Evolutionary conservation across 140 eudicot species (phyloP), one percentile per base, ranked within the genome.

Genomic region (Ambrosia hybrid): DNA sequence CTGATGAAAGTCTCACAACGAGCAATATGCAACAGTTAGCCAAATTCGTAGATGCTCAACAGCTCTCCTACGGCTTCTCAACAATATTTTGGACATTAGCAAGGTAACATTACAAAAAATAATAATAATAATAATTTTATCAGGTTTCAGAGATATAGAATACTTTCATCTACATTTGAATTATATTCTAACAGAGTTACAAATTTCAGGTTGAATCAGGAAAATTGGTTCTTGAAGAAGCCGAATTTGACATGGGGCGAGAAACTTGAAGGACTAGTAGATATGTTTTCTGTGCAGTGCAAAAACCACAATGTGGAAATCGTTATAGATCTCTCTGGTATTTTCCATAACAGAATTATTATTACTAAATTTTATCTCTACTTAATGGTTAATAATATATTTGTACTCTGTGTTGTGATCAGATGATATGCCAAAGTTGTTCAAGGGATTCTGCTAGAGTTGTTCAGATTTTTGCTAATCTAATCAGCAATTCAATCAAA

Each of bases 1-100:
- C 96, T 59, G 99, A 94, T 37, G 96, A 91, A 36, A 86, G 80
- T 80, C 95, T 94, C 77, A 88, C 97, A 72, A 86, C 51, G 99
- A 94, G 76, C 99, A 94, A 74, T 85, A 83, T 60, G 84, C 87
- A 52, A 94, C 88, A 70, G 72, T 94, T 52, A 88, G 89, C 38
- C 99, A 94, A 61, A 90, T 94, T 68, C 97, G 99, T 30, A 94
- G 90, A 88, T 90, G 99, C 71, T 94, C 99, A 61, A 90, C 87
- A 36, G 95, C 97, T 55, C 87, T 94, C 57, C 92, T 94, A 9
- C 86, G 97, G 76, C 99, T 94, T 70, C 97, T 94, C 70, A 94
- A 94, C 92, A 91, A 94, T 75, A 94, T 94, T 71, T 83, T 94
- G 90, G 99, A 94, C 82, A 91, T 94, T 78, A 94, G 99, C 77